Evolutionary conservation across 495 filamentous ascomycete genomes (phyloP).

Genomic region (Delitschia confertaspora): DNA sequence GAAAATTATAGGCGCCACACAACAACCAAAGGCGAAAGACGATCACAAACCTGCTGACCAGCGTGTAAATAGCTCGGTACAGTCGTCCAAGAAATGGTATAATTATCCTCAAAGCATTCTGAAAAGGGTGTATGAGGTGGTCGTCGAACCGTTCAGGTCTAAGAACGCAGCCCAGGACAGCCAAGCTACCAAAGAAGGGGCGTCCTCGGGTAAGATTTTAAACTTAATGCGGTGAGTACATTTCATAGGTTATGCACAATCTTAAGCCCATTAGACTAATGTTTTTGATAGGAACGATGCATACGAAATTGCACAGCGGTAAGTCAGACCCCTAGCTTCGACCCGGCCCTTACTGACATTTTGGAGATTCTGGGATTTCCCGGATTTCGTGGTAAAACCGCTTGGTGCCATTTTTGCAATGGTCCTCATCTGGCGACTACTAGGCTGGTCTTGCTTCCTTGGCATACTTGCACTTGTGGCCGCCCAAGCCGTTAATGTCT

Average conservation of each 20-base stretch:
- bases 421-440: constrained; percentile 60
- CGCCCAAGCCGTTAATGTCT: constrained; percentile 55
- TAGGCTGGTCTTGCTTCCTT: constrained; percentile 70
- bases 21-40: constrained; percentile 16
- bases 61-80: background rate
- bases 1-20: constrained; percentile 54
- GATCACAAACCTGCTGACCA: constrained; percentile 11
- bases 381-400: constrained; percentile 55
- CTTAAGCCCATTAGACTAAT: constrained; percentile 7
- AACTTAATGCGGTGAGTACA: constrained; percentile 55
- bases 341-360: background rate
- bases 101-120: background rate
- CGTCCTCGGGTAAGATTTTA: constrained; percentile 75
- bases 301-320: constrained; percentile 68
- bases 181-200: too few relatives aligned
- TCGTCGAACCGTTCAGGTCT: constrained; percentile 1
- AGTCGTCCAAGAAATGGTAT: background rate
- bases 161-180: too few relatives aligned
- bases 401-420: constrained; percentile 59
- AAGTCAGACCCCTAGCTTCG: constrained; percentile 6
- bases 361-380: constrained; percentile 65
- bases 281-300: constrained; percentile 49
- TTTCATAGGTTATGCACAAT: too few relatives aligned
- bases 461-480: constrained; percentile 56
- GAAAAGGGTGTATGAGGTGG: background rate